A percentile compares a stretch with the other conserved stretches of the same genome.
Evolutionary conservation across 805 yeast genomes (phyloP).

Genomic region (Pichia phayaonensis): DNA sequence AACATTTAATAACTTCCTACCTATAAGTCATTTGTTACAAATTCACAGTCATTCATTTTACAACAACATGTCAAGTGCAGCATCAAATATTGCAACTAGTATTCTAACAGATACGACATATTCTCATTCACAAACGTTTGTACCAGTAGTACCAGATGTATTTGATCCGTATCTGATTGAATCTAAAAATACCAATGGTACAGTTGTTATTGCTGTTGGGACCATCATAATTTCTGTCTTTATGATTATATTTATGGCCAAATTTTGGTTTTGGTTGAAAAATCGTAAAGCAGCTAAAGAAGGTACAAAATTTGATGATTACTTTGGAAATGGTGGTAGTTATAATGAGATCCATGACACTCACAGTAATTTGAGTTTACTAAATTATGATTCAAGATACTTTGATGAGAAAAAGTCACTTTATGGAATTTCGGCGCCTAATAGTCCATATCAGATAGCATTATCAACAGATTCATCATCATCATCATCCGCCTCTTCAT

Average conservation of each 20-base stretch:
- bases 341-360: constrained; percentile 8
- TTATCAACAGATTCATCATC: constrained; percentile 1
- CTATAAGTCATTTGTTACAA: background rate
- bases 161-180: constrained; percentile 28
- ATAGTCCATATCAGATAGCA: background rate
- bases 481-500: constrained; percentile 3
- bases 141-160: constrained; percentile 13
- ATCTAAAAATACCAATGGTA: constrained; percentile 26
- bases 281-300: constrained; percentile 19
- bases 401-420: constrained; percentile 8
- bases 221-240: constrained; percentile 23
- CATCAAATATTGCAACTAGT: background rate
- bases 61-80: background rate
- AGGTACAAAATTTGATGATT: constrained; percentile 10
- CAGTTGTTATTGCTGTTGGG: constrained; percentile 39
- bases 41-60: background rate
- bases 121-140: background rate
- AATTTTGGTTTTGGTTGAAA: constrained; percentile 21
- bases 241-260: constrained; percentile 16
- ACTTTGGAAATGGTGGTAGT: constrained; percentile 15
- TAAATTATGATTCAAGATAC: constrained; percentile 11
- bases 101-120: background rate
- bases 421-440: background rate
- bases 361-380: constrained; percentile 1
- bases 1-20: background rate